Conservation (phyloP, 441 rosid genomes). For the Euphorbia neoarborescens region DNA sequence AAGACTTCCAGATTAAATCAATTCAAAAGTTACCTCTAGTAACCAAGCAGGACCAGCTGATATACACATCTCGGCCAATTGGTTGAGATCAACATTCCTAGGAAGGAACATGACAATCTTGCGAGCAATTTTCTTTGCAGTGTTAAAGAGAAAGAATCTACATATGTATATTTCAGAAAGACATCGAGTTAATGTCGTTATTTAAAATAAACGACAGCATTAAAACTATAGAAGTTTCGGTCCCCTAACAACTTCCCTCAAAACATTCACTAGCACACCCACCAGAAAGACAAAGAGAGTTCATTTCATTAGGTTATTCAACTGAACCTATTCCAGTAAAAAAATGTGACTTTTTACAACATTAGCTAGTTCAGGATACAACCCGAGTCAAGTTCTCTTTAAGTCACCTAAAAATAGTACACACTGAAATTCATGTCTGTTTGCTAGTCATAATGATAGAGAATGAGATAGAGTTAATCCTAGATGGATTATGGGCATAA, state of each 20-base stretch:
- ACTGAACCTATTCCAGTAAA: no score
- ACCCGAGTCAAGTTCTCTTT: no score
- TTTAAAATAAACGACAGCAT: neutral
- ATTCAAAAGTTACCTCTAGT: constrained; percentile 52
- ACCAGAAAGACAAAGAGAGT: neutral
- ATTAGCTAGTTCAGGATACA: no score
- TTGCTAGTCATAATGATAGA: no score
- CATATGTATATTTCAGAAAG: constrained; percentile 21
- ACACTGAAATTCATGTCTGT: no score
- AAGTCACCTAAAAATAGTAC: no score
- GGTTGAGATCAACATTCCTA: constrained; percentile 66
- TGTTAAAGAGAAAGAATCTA: constrained; percentile 56
- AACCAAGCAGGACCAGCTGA: constrained; percentile 63
- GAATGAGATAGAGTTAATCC: no score
- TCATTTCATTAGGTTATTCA: no score
- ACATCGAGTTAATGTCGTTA: neutral
- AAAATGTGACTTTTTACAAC: no score
- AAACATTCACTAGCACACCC: neutral
- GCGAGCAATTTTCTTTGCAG: constrained; percentile 52
- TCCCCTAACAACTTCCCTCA: neutral
- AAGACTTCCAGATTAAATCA: neutral
- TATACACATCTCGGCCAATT: constrained; percentile 68
- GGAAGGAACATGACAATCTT: constrained; percentile 80
- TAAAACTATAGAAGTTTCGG: neutral
- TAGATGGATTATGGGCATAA: no score